A percentile compares a stretch with the other conserved stretches of the same genome.
Evolutionary conservation across 2,329 filamentous ascomycete genomes (phyloP).

Genomic region (Ilyonectria destructans): DNA sequence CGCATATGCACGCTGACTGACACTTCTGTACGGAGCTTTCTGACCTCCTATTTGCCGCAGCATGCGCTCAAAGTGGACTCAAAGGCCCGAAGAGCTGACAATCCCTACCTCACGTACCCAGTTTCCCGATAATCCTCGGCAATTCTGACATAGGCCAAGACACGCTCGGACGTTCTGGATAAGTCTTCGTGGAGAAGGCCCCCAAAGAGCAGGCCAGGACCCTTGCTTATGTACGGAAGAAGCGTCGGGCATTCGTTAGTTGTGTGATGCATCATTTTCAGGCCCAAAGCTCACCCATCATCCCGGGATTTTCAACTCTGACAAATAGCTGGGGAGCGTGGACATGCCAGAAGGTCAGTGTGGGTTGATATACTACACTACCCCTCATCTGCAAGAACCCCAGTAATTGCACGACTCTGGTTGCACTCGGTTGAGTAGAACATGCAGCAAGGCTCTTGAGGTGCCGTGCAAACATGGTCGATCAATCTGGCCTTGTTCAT

Average conservation of each 20-base stretch:
- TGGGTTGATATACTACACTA: not conserved
- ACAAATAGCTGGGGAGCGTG: not conserved
- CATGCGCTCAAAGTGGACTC: not conserved
- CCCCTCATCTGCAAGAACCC: conserved; percentile 5
- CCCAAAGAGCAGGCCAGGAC: not conserved
- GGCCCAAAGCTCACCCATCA: conserved; percentile 6
- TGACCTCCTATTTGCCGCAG: too few species aligned
- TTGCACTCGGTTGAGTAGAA: not conserved
- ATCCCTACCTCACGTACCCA: not conserved
- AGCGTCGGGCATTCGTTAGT: not conserved
- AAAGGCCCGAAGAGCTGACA: not conserved
- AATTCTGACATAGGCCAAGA: not conserved
- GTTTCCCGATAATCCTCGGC: not conserved
- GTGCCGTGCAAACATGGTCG: too few species aligned
- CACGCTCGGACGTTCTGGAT: conserved; percentile 1
- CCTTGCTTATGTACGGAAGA: not conserved
- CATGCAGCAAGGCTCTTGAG: not conserved
- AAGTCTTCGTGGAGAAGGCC: not conserved
- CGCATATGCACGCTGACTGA: too few species aligned
- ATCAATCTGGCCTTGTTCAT: too few species aligned
- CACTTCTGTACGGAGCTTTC: too few species aligned
- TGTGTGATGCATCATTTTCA: conserved; percentile 16
- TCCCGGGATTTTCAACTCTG: conserved; percentile 17
- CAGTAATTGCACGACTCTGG: not conserved
- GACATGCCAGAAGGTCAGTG: not conserved